These are phyloP conservation scores for Euphrasia arctica DNA, from an alignment of 305 asterid genomes.

Conservation along the genomic window DNA sequence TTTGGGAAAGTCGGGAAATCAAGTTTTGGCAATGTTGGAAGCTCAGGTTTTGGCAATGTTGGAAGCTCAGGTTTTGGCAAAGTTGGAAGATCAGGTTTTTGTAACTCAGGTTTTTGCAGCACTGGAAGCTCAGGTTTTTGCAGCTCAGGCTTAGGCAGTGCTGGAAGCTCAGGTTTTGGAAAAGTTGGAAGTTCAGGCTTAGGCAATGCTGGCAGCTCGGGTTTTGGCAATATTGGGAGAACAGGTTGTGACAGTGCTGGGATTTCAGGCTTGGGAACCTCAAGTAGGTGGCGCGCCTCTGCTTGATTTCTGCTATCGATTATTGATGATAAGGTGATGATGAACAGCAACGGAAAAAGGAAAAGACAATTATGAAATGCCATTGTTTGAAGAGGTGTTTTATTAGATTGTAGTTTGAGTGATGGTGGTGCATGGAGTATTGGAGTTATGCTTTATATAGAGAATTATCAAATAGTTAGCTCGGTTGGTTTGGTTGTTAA, in stretches of 20 bases:
- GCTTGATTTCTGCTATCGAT: background rate
- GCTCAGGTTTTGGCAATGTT: background rate
- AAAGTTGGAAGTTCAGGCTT: conserved; percentile 19
- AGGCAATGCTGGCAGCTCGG: background rate
- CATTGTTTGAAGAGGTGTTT: background rate
- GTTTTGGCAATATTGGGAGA: conserved; percentile 8
- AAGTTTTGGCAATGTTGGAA: background rate
- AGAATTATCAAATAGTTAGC: no score
- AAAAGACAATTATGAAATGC: no score
- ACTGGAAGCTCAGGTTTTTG: conserved; percentile 24
- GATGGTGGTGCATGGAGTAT: no score
- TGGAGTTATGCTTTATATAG: no score
- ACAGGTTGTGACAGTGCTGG: background rate
- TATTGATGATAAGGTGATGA: conserved; percentile 11
- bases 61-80: background rate
- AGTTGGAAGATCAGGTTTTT: conserved; percentile 15
- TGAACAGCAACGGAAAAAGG: conserved; percentile 14
- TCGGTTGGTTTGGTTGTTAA: no score
- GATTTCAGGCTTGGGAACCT: background rate
- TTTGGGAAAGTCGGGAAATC: background rate
- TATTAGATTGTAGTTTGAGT: no score
- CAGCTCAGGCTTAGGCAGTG: conserved; percentile 1
- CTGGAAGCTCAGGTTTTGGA: conserved; percentile 11
- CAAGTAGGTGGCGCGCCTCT: background rate
- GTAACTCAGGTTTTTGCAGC: conserved; percentile 22